Evolutionary conservation across 139 green algal genomes (phyloP), one percentile per base, ranked within the genome.

Genomic region (Deuterostichococcus epilithicus): DNA sequence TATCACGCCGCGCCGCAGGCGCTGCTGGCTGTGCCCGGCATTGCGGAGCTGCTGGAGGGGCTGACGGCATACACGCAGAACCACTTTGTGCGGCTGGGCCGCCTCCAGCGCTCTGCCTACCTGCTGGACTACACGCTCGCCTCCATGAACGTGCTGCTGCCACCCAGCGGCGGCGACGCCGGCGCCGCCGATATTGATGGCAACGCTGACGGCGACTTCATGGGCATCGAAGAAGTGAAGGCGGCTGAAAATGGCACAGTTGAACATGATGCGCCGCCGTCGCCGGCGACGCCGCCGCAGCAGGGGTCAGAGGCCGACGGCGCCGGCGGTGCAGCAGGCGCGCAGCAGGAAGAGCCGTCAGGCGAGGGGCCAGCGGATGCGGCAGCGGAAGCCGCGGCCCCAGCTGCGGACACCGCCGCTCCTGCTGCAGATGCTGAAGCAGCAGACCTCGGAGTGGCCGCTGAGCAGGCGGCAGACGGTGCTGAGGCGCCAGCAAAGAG

Each of bases 61-160:
- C 78, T 98, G 73, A 34, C 83, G 52, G 84, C 90, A 1, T 98
- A 98, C 87, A 95, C 87, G 22, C 75, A 90, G 79, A 90, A 95
- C 59, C 94, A 98, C 82, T 83, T 90, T 37, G 72, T 79, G 0
- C 88, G 94, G 4, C 72, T 97, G 25, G 90, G 97, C 76, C 89
- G 92, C 0, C 85, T 98, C 76, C 39, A 92, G 74, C 82, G 89
- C 20, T 87, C 86, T 72, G 90, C 89, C 25, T 96, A 87, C 85
- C 72, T 98, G 26, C 77, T 97, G 2, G 94, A 98, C 76, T 96
- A 94, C 82, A 91, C 90, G 0, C 82, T 98, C 39, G 85, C 81
- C 33, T 75, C 82, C 37, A 94, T 96, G 88, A 82, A 91, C 39
- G 88, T 97, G 45, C 77, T 97, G 73, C 26, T 74, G 60, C 87